Base-by-base conservation (phyloP, 345 rosid species). In the Eucalyptus marginata region DNA sequence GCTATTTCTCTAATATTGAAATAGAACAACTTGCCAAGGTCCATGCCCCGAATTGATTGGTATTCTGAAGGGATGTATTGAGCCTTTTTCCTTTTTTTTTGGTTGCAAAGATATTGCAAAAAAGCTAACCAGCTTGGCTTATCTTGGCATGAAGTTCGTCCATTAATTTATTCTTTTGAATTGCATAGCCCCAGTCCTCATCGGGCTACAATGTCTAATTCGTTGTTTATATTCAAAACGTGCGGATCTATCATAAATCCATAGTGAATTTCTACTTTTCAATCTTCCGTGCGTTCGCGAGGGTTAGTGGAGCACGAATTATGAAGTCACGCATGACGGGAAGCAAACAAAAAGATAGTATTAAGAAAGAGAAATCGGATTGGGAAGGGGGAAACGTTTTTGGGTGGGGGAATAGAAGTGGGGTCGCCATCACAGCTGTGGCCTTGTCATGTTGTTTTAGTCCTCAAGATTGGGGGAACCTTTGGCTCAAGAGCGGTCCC, bases 361-460 rank as follows among this genome's bases (percentile, higher is more conserved):
- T 36, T 36, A 20, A 40, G 83, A 40, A 36, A 76, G 83, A 20
- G 47, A 20, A 76, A 36, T 36, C 24, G 47, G 46, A 76, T 18
- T 52, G 10, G 58, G 58, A 40, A 40, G 40, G 40, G 40, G 40
- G 40, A 44, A 76, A 76, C 83, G 47, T 20, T 5, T 24, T 10
- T 22, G 62, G 62, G 83, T 43, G 43, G 46, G 79, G 92, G 40
- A 89, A 90, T 88, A 83, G 93, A 29, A 47, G 91, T 90, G 88
- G 93, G 92, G 92, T 91, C 93, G 51, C 51, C 15, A 49, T 89
- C 92, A 90, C 90, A 93, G 94, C 94, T 92, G 94, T 93, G 51
- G 89, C 89, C 33, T 87, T 90, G 83, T 94, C 93, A 91, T 92
- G 71, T 76, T 56, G 89, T 90, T 89, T 44, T 49, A n/a, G 49